Evolutionary conservation across 202 grass and related monocot genomes (phyloP), one percentile per base, ranked within the genome.

Genomic region (Eragrostis tef): DNA sequence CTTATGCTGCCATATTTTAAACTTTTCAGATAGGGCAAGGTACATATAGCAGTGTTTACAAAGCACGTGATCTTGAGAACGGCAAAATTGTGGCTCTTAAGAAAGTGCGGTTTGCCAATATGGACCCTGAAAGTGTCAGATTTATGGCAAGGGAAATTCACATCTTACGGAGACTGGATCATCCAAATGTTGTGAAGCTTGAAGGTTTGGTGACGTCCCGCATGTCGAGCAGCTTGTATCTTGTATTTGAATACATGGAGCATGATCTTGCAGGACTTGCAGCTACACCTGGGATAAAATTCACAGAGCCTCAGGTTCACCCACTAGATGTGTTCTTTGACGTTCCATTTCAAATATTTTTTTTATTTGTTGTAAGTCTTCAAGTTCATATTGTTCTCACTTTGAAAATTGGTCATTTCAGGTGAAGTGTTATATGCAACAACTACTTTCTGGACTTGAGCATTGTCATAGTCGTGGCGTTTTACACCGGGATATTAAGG

Each of bases 71-170:
- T 82, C 87, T 98, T 58, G 95, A 95, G 39, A 94, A 86, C 0
- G 87, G 95, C 26, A 98, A 98, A 91, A 85, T 98, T 49, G 92
- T 98, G 64, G 95, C 95, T 14, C 87, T 98, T 58, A 98, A 98
- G 81, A 98, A 98, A 81, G 95, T 98, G 15, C 86, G 90, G 17
- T 98, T 98, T 86, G 95, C 90, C 41, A 98, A 91, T 61, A 88
- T 98, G 93, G 95, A 98, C 20, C 92, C 90, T 67, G 95, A 98
- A 83, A 98, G 95, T 29, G 95, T 98, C 56, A 80, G 89, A 52
- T 98, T 98, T 84, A 98, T 98, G 95, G 95, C 92, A 75, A 93
- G 92, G 75, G 95, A 98, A 87, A 98, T 98, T 81, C 88, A 93
- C 58, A 93, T 98, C 68, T 85, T 98, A 77, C 88, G 95, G 76